Evolutionary conservation across 441 rosid species (phyloP).

Genomic region (Oxalis stricta): DNA sequence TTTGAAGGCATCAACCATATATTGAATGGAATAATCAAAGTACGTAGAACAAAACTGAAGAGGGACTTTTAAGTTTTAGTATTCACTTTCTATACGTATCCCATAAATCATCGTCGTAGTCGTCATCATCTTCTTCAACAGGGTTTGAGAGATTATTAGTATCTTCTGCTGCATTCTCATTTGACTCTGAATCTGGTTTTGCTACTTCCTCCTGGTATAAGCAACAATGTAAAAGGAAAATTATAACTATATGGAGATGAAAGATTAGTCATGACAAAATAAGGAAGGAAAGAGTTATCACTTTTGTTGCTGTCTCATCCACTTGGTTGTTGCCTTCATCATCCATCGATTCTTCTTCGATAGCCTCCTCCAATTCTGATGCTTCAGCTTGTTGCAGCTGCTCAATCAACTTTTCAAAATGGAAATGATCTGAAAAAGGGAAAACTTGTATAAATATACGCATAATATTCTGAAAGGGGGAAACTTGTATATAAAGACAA

Average conservation of each 20-base stretch:
- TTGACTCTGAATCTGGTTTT: slow-evolving; percentile 14
- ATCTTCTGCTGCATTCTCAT: slow-evolving; percentile 15
- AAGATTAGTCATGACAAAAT: too few species aligned
- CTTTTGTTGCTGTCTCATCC: slow-evolving; percentile 16
- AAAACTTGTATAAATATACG: not conserved
- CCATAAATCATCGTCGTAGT: slow-evolving; percentile 13
- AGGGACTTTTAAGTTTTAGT: slow-evolving; percentile 3
- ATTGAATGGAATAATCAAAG: not conserved
- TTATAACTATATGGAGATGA: not conserved
- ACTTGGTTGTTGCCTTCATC: slow-evolving; percentile 15
- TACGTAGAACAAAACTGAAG: not conserved
- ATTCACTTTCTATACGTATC: slow-evolving; percentile 24
- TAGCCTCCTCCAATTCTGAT: slow-evolving; percentile 20
- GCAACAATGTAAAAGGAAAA: not conserved
- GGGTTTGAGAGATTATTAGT: slow-evolving; percentile 9
- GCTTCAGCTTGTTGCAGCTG: slow-evolving; percentile 43
- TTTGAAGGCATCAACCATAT: too few species aligned
- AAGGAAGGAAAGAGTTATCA: slow-evolving; percentile 10
- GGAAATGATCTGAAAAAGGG: slow-evolving; percentile 44
- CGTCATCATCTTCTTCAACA: slow-evolving; percentile 15
- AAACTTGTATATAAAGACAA: not conserved
- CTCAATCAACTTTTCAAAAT: slow-evolving; percentile 46
- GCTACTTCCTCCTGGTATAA: slow-evolving; percentile 21
- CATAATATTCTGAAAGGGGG: slow-evolving; percentile 4
- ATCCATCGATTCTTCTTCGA: slow-evolving; percentile 14